Percentiles rank a stretch among this genome's conserved stretches.
phyloP scores from a whole-genome alignment of 352 stramenopile genomes.

The Phytophthora uliginosa region DNA sequence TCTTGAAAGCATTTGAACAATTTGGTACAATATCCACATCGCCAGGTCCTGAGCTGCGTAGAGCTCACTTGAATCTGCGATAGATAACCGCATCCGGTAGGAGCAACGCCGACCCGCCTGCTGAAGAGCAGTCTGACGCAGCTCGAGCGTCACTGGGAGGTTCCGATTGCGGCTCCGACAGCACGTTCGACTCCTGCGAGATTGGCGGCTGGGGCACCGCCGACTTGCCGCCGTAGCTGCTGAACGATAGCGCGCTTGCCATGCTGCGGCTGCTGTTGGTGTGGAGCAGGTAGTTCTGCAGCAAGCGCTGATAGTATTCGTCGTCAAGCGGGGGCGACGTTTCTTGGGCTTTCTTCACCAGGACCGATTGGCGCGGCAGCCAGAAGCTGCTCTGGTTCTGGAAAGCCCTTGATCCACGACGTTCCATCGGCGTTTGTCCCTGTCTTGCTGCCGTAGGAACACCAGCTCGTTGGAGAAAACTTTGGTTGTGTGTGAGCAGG shows the following conservation, averaged over 20 bases:
- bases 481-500: conserved; percentile 38
- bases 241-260: conserved; percentile 49
- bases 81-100: conserved; percentile 28
- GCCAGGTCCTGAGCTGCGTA: conserved; percentile 1
- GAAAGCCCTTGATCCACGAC: conserved; percentile 22
- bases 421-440: conserved; percentile 20
- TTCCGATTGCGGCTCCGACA: conserved; percentile 33
- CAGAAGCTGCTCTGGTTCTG: conserved; percentile 43
- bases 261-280: conserved; percentile 61
- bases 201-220: conserved; percentile 26
- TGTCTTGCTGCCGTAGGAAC: conserved; percentile 19
- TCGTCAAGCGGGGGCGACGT: conserved; percentile 46
- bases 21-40: conserved; percentile 36
- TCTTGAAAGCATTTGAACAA: conserved; percentile 36
- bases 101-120: conserved; percentile 16
- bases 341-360: conserved; percentile 36
- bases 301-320: conserved; percentile 76
- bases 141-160: conserved; percentile 31
- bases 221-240: conserved; percentile 46
- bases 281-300: conserved; percentile 71
- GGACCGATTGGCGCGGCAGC: conserved; percentile 30
- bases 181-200: conserved; percentile 37
- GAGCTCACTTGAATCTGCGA: conserved; percentile 32
- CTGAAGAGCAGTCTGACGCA: conserved; percentile 23
- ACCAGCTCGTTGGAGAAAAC: conserved; percentile 34